Evolutionary conservation across 495 filamentous ascomycete species (phyloP), one percentile per base, ranked within the genome.

Genomic region (Annulohypoxylon maeteangense): DNA sequence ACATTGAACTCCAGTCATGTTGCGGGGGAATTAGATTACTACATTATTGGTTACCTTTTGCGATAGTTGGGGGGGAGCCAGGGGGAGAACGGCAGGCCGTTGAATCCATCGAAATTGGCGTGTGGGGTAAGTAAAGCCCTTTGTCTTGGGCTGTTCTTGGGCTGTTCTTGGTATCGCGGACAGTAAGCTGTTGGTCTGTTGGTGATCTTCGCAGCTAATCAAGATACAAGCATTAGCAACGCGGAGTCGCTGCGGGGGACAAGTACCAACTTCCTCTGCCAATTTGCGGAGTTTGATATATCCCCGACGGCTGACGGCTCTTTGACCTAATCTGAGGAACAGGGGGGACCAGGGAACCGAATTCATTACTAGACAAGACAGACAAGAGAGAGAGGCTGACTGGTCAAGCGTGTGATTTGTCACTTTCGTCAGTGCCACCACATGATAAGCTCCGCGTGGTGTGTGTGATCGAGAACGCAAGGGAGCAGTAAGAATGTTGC

Each of bases 21-120:
- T 72, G 70, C 54, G 65, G 61, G 70, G 70, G 60, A 55, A 29
- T 65, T 62, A 58, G 65, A 73, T 73, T 73, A 73, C 70, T 73
- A 73, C 62, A 65, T 73, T 61, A 63, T 47, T 47, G 23, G 40
- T 32, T 58, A 36, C 14, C 40, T 14, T 44, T 60, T 38, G 25
- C 34, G 12, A 56, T n/a, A 34, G 59, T 51, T 65, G 55, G 65
- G 65, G 65, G 65, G 48, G 18, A 51, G 29, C 64, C 34, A 68
- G 70, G 64, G 64, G 64, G 58, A n/a, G 8, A 0, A 29, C 38
- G 47, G 5, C 48, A 67, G 34, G 62, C 16, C n/a, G 40, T 44
- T 27, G 31, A 68, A 36, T 56, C 40, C 70, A 54, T 68, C 44
- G 38, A 34, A 62, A 42, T 65, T 66, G 29, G 65, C 32, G 61